Evolutionary conservation across 2,329 filamentous ascomycete genomes (phyloP).

Genomic region (Phyllosticta paracitricarpa): DNA sequence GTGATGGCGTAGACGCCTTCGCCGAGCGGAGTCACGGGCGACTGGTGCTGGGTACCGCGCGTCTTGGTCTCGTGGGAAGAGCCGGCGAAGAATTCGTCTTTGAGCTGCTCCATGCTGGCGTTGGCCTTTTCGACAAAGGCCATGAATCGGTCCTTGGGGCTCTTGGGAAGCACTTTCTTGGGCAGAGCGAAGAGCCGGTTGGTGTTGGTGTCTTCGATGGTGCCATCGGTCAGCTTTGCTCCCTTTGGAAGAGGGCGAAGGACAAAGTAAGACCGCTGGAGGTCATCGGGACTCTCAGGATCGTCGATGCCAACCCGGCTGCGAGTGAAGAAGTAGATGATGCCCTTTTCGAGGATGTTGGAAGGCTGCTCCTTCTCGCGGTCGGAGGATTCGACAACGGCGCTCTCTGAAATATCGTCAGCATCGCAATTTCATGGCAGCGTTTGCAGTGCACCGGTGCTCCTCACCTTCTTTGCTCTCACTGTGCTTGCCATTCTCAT

Average conservation of each 20-base stretch:
- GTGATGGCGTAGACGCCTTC: slow-evolving; percentile 82
- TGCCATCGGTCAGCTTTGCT: slow-evolving; percentile 55
- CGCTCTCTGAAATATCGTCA: slow-evolving; percentile 17
- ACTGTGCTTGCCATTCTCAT: slow-evolving; percentile 11
- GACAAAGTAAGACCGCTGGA: slow-evolving; percentile 70
- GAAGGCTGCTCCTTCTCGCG: slow-evolving; percentile 44
- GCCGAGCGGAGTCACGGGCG: slow-evolving; percentile 64
- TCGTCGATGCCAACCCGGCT: slow-evolving; percentile 64
- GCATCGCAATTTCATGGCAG: neutral
- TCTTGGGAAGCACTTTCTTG: slow-evolving; percentile 71
- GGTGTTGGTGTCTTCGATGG: slow-evolving; percentile 47
- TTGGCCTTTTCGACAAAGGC: slow-evolving; percentile 71
- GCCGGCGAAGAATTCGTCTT: slow-evolving; percentile 58
- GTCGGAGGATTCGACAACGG: slow-evolving; percentile 41
- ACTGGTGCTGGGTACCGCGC: slow-evolving; percentile 54
- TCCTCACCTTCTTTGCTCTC: slow-evolving; percentile 13
- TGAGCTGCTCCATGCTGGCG: slow-evolving; percentile 57
- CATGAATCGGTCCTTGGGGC: slow-evolving; percentile 61
- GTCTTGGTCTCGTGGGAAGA: slow-evolving; percentile 69
- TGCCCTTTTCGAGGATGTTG: slow-evolving; percentile 72
- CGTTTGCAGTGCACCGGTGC: slow-evolving; percentile 4
- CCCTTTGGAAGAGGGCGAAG: slow-evolving; percentile 61
- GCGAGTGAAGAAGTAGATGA: slow-evolving; percentile 86
- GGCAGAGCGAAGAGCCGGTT: slow-evolving; percentile 68
- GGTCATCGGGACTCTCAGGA: slow-evolving; percentile 58